Percentiles rank a stretch among this genome's conserved stretches.
Conservation (phyloP, 805 yeast species). For the Diddensiella caesifluorescens region DNA sequence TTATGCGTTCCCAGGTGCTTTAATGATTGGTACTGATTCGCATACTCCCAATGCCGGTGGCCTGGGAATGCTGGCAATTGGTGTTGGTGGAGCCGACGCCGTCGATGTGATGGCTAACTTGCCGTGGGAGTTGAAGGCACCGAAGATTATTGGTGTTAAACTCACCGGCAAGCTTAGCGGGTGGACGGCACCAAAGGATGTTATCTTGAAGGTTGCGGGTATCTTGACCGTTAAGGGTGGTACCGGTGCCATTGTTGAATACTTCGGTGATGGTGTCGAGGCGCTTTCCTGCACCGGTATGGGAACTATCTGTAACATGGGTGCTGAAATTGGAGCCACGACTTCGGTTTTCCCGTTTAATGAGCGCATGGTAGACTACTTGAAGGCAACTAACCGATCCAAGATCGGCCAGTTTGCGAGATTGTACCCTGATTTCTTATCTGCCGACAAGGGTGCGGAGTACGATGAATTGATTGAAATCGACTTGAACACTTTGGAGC, state of each 20-base stretch:
- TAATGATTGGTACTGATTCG: constrained; percentile 94
- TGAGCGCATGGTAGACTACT: constrained; percentile 78
- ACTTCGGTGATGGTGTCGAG: constrained; percentile 91
- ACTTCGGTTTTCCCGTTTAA: constrained; percentile 97
- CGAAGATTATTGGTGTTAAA: constrained; percentile 90
- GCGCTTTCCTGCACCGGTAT: constrained; percentile 94
- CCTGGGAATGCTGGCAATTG: constrained; percentile 94
- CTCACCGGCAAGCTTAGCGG: constrained; percentile 87
- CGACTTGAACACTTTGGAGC: constrained; percentile 83
- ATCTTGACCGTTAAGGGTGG: constrained; percentile 95
- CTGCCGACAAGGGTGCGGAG: constrained; percentile 87
- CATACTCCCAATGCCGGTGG: constrained; percentile 99
- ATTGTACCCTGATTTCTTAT: constrained; percentile 55
- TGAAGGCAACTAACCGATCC: constrained; percentile 78
- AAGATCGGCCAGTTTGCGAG: constrained; percentile 78
- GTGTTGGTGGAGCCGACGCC: constrained; percentile 99
- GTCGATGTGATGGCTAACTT: constrained; percentile 92
- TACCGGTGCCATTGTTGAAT: constrained; percentile 93
- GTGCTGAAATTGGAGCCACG: constrained; percentile 99
- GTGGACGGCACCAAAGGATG: constrained; percentile 97
- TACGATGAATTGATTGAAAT: constrained; percentile 91
- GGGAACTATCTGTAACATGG: constrained; percentile 99
- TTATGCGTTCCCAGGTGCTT: constrained; percentile 95
- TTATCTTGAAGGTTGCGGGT: constrained; percentile 89
- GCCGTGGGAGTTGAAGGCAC: constrained; percentile 97